These are phyloP conservation scores for Rhodamnia argentea DNA, from an alignment of 345 rosid species.

Conservation along the genomic window DNA sequence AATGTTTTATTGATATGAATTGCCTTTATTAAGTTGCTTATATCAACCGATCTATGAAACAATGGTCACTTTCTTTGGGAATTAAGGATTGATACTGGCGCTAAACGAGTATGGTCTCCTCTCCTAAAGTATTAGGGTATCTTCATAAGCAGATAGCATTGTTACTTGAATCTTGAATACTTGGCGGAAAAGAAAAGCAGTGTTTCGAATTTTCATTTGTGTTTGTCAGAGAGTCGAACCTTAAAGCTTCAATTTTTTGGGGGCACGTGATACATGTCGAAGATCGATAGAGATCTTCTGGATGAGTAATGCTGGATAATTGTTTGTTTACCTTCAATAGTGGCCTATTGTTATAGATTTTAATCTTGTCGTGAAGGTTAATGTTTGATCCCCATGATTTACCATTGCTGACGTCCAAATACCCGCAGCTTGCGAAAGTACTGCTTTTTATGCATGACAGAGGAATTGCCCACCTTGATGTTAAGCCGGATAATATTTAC, in stretches of 20 bases:
- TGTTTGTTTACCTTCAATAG: not conserved
- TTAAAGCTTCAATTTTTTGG: not conserved
- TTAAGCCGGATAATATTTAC: conserved; percentile 93
- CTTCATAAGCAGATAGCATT: not conserved
- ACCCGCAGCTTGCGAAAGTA: conserved; percentile 73
- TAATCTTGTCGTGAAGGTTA: not conserved
- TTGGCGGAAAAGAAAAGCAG: not conserved
- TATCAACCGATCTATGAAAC: not conserved
- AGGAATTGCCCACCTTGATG: conserved; percentile 91
- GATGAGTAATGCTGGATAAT: not conserved
- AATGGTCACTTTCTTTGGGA: not conserved
- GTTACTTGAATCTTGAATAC: not conserved
- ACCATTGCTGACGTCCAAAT: not conserved
- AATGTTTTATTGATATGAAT: not conserved
- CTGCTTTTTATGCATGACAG: conserved; percentile 57
- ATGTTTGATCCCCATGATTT: not conserved
- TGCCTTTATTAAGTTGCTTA: not conserved
- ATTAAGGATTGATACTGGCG: not conserved
- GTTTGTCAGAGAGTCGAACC: not conserved
- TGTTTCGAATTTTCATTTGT: not conserved
- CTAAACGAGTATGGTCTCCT: not conserved
- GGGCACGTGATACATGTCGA: not conserved
- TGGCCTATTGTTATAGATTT: not conserved
- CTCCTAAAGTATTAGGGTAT: not conserved
- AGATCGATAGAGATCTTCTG: not conserved